Evolutionary conservation across 768 basidiomycete species (phyloP).

Genomic region (Collybiopsis confluens): DNA sequence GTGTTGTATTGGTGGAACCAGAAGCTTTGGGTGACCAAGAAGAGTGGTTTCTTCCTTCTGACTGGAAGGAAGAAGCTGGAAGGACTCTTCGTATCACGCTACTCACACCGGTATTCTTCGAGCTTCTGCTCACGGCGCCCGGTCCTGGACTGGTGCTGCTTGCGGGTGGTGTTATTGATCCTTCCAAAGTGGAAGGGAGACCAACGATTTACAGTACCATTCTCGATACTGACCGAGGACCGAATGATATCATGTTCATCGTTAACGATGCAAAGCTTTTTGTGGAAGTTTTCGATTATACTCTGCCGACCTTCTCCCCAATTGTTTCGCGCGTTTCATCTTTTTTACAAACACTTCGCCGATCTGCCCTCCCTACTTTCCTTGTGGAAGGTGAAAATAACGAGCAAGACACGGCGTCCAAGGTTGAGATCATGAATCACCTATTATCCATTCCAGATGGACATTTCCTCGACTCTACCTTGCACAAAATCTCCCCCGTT

Average conservation of each 20-base stretch:
- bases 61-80: not conserved
- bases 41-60: constrained; percentile 19
- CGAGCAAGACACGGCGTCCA: not conserved
- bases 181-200: constrained; percentile 31
- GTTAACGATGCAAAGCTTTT: constrained; percentile 34
- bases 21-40: constrained; percentile 21
- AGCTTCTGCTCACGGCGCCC: constrained; percentile 37
- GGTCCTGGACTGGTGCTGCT: not conserved
- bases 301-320: not conserved
- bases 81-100: constrained; percentile 37
- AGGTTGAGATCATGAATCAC: not conserved
- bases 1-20: constrained; percentile 20
- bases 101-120: constrained; percentile 44
- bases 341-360: constrained; percentile 6
- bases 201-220: constrained; percentile 27
- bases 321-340: no score
- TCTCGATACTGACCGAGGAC: not conserved
- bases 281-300: constrained; percentile 24
- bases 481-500: not conserved
- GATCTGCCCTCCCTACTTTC: not conserved
- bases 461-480: constrained; percentile 4
- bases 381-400: not conserved
- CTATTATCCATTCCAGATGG: not conserved
- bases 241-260: constrained; percentile 30
- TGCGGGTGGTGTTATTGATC: not conserved